Evolutionary conservation across 148 eudicot species (phyloP), one percentile per base, ranked within the genome.

Genomic region (Silene latifolia): DNA sequence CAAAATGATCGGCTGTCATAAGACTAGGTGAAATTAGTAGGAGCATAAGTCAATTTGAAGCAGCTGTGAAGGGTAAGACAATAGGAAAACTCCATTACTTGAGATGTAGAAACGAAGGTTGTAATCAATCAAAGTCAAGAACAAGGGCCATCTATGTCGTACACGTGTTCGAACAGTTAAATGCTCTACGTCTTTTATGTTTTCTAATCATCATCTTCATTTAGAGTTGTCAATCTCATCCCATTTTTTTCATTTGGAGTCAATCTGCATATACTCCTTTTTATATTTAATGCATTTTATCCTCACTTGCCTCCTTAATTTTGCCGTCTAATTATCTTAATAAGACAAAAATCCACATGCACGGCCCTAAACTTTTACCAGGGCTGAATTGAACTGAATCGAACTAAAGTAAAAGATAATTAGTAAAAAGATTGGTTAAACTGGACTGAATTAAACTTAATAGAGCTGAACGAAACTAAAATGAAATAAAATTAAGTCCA

Each of bases 81-180:
- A 32, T 32, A 32, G 35, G 3, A 32, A 32, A 32, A 32, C 35
- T 2, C 35, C 35, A 32, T 1, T n/a, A n/a, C n/a, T n/a, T 8
- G 54, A 48, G 48, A 65, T 17, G 8, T 11, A 15, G 11, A 42
- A 58, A 29, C 19, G 11, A 27, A 6, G 2, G 66, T 29, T 27
- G 29, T 61, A 44, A 70, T 77, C 74, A 70, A 77, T 77, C 69
- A 70, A 27, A 47, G 23, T 77, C 63, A 69, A 70, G 69, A 48
- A 47, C 20, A 69, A 56, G 56, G 74, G 74, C 69, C 79, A 77
- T 77, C 62, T 29, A 25, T 77, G 39, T 77, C 69, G 62, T 77
- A 77, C 80, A 77, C 80, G 80, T 77, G 80, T 77, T 18, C 53
- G 80, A 74, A 77, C 80, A 61, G 2, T 47, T 77, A 8, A 70